phyloP scores from a whole-genome alignment of 1,284 basidiomycete genomes.

The Pascua guehoae region DNA sequence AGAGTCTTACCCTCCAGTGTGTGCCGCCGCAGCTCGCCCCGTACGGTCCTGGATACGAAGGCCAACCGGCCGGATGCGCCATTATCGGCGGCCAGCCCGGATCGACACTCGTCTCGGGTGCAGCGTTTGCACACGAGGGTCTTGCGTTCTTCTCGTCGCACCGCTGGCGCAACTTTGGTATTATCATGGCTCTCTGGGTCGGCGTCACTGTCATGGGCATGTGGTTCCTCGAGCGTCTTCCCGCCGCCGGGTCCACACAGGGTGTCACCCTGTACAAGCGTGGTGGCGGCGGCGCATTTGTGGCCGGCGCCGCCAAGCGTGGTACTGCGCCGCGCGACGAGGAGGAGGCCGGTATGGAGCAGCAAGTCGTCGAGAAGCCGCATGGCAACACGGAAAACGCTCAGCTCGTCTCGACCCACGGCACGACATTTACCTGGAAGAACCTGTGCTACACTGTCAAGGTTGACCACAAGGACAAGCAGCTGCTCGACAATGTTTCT shows the following conservation, averaged over 20 bases:
- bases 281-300: conserved; percentile 11
- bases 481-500: conserved; percentile 52
- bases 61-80: conserved; percentile 37
- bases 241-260: conserved; percentile 39
- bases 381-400: not conserved
- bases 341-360: conserved; percentile 18
- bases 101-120: conserved; percentile 8
- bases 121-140: conserved; percentile 43
- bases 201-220: conserved; percentile 21
- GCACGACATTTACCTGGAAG: conserved; percentile 49
- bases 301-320: conserved; percentile 20
- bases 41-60: conserved; percentile 40
- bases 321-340: conserved; percentile 25
- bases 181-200: conserved; percentile 47
- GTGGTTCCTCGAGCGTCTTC: conserved; percentile 17
- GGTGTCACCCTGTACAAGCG: conserved; percentile 39
- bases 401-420: not conserved
- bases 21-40: conserved; percentile 46
- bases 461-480: conserved; percentile 41
- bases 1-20: conserved; percentile 44
- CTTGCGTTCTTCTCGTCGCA: conserved; percentile 46
- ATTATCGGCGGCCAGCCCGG: conserved; percentile 40
- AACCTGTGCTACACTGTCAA: conserved; percentile 52
- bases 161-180: conserved; percentile 53
- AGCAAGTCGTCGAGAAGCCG: conserved; percentile 3